These are phyloP conservation scores for Pulveroboletus sp. DNA, from an alignment of 768 basidiomycete genomes.

Conservation along the genomic window DNA sequence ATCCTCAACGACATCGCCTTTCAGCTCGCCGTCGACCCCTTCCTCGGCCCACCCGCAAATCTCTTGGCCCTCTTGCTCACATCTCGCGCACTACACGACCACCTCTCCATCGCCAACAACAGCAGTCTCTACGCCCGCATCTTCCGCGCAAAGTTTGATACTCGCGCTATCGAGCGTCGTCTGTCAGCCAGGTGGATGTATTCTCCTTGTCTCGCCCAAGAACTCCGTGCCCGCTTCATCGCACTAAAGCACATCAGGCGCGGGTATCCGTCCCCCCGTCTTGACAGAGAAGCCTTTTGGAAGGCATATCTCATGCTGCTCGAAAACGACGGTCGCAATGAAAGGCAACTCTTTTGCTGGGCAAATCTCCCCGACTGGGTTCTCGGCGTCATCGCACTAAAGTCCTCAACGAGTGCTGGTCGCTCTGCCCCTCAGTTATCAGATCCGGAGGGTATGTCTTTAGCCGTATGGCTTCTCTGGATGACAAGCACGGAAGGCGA, in stretches of 20 bases:
- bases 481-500: conserved; percentile 40
- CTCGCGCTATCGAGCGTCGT: conserved; percentile 37
- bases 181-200: conserved; percentile 37
- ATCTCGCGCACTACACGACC: conserved; percentile 35
- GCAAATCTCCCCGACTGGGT: conserved; percentile 34
- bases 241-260: conserved; percentile 42
- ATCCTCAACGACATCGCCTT: conserved; percentile 42
- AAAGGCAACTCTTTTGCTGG: conserved; percentile 41
- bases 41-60: conserved; percentile 43
- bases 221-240: conserved; percentile 42
- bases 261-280: conserved; percentile 9
- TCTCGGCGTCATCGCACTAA: conserved; percentile 11
- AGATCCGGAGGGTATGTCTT: conserved; percentile 36
- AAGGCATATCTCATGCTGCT: conserved; percentile 51
- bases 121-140: conserved; percentile 41
- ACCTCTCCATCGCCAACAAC: conserved; percentile 36
- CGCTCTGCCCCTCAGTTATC: conserved; percentile 18
- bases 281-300: conserved; percentile 48
- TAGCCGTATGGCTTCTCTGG: conserved; percentile 48
- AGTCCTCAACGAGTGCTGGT: conserved; percentile 2
- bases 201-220: conserved; percentile 36
- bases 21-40: conserved; percentile 34
- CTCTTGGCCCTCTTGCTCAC: conserved; percentile 39
- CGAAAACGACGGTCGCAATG: conserved; percentile 50
- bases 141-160: conserved; percentile 47